Conservation (phyloP, 1,139 yeast species). For the Eremothecium gossypii region DNA sequence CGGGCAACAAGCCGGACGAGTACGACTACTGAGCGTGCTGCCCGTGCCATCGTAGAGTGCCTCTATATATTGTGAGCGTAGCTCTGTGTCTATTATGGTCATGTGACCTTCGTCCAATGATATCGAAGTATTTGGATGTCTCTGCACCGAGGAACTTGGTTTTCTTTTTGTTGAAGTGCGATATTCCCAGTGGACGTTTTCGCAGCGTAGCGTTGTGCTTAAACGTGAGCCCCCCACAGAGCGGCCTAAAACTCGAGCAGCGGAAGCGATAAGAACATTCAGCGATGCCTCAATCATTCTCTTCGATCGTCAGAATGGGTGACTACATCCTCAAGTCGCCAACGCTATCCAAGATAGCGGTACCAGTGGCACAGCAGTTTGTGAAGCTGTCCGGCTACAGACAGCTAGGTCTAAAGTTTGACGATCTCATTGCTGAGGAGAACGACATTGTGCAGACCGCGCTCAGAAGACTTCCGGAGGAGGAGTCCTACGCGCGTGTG, state of each 20-base stretch:
- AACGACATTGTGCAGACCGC: constrained; percentile 82
- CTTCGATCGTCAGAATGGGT: constrained; percentile 74
- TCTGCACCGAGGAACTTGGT: not conserved
- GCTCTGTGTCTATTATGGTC: not conserved
- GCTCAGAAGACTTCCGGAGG: constrained; percentile 72
- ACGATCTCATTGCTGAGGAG: constrained; percentile 84
- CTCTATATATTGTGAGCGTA: too few species aligned
- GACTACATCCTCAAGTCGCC: constrained; percentile 80
- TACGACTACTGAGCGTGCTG: constrained; percentile 34
- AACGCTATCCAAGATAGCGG: constrained; percentile 58
- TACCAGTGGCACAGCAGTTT: constrained; percentile 73
- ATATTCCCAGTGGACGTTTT: not conserved
- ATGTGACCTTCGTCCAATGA: constrained; percentile 6
- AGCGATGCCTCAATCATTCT: constrained; percentile 43
- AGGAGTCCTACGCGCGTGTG: constrained; percentile 80
- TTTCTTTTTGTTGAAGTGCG: not conserved
- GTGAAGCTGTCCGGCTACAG: constrained; percentile 80
- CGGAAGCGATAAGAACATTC: not conserved
- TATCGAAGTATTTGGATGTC: not conserved
- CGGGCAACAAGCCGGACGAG: constrained; percentile 36
- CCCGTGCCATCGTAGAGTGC: too few species aligned
- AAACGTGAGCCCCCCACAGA: too few species aligned
- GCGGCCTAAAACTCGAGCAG: not conserved
- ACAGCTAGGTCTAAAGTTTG: constrained; percentile 81
- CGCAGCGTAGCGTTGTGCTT: too few species aligned